Conservation (phyloP, 306 rosid species). For the Medicago lupulina region DNA sequence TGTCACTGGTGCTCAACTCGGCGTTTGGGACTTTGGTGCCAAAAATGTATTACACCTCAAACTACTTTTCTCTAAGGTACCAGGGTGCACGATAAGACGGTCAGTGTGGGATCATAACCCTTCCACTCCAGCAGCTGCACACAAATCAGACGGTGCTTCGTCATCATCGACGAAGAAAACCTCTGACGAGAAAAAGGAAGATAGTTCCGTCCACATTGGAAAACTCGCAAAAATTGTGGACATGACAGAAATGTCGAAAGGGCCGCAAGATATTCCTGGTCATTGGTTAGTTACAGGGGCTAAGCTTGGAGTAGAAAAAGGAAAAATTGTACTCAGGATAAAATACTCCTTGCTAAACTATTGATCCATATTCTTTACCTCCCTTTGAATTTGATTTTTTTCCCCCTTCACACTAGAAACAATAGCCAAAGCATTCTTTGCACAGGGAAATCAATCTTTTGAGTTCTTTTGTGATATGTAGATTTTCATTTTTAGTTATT, state of each 20-base stretch:
- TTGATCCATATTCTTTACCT: constrained; percentile 49
- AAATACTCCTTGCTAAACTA: constrained; percentile 91
- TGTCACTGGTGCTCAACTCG: constrained; percentile 97
- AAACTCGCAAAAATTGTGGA: constrained; percentile 88
- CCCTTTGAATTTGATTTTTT: constrained; percentile 43
- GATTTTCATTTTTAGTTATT: constrained; percentile 51
- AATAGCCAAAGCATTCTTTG: constrained; percentile 83
- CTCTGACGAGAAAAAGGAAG: constrained; percentile 81
- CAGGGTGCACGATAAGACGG: constrained; percentile 92
- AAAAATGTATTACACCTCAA: constrained; percentile 92
- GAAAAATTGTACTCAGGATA: constrained; percentile 82
- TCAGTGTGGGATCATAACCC: constrained; percentile 99
- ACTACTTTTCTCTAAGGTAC: constrained; percentile 92
- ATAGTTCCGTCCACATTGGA: constrained; percentile 63
- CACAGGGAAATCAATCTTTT: constrained; percentile 68
- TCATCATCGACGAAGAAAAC: constrained; percentile 65
- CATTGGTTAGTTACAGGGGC: constrained; percentile 99
- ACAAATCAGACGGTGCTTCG: constrained; percentile 71
- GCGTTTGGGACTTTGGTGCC: constrained; percentile 97
- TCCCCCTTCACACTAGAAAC: constrained; percentile 51
- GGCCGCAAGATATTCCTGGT: constrained; percentile 97
- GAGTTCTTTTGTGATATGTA: constrained; percentile 56
- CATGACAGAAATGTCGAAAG: constrained; percentile 91
- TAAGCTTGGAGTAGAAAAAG: constrained; percentile 97
- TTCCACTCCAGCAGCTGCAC: constrained; percentile 49